Base-by-base conservation (phyloP, 192 early-diverging fungal genomes). In the Coemansia sp. region DNA sequence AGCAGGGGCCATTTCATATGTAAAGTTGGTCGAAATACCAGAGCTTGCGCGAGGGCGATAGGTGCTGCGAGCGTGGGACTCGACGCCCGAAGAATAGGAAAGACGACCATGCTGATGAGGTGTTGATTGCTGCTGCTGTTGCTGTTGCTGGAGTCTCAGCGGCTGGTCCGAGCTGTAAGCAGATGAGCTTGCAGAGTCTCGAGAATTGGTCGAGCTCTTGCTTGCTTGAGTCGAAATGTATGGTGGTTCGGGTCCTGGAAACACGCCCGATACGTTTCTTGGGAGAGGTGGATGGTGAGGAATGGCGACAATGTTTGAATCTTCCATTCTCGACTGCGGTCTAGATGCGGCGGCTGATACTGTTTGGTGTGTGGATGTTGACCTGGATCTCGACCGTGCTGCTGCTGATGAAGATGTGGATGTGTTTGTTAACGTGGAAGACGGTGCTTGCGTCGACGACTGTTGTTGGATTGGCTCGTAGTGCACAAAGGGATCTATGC, bases 221-320 rank as follows among this genome's bases (percentile, higher is more conserved):
- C 51, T 58, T 21, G 64, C 45, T 12, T 55, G 60, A 6, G 67
- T 25, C 14, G 57, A 46, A 10, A 44, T 39, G 17, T 59, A 57
- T 9, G 60, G 67, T 13, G 66, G 68, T 45, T 69, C 74, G 9
- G 45, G 60, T 1, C 64, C 50, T 14, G 66, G 68, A 53, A 78
- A 78, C 15, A 71, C 51, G 6, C 74, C 74, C 9, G 74, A 59
- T 25, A 71, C 74, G 17, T 44, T 66, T 19, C 65, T 64, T 18
- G 74, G 74, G 57, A 78, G 43, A 10, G 74, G 74, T 27, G 74
- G 74, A 45, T 78, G 64, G 39, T 38, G 61, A 2, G 74, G 74
- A 43, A 78, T 78, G 17, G 74, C 74, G 24, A 78, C 33, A 23
- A 78, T 78, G 55, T 69, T 62, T 17, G 57, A 59, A 0, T 59